Percentiles rank a stretch among this genome's conserved stretches.
Conservation (phyloP, 2,329 filamentous ascomycete genomes). For the Zasmidium angulare region DNA sequence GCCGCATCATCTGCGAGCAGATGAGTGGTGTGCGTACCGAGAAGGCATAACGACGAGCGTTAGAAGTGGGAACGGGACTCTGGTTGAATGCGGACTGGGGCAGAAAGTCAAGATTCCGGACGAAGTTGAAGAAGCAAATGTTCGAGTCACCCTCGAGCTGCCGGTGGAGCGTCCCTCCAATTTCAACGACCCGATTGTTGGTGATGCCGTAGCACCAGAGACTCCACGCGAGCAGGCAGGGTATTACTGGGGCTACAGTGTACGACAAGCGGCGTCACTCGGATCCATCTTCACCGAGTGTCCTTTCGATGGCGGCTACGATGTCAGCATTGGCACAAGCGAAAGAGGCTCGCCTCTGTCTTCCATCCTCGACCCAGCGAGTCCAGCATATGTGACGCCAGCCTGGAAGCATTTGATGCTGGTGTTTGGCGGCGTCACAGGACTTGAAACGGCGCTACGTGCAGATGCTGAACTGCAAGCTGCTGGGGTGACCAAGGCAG, state of each 20-base stretch:
- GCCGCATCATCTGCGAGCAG: constrained; percentile 74
- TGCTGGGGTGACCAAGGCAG: constrained; percentile 63
- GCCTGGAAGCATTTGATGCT: constrained; percentile 66
- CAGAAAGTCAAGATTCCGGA: constrained; percentile 54
- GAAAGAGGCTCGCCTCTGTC: constrained; percentile 61
- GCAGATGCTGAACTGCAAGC: constrained; percentile 59
- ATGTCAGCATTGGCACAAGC: constrained; percentile 79
- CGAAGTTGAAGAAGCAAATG: constrained; percentile 66
- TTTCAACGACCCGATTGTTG: constrained; percentile 12
- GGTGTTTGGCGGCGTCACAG: constrained; percentile 78
- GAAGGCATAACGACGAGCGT: constrained; percentile 66
- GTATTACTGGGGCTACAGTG: constrained; percentile 83
- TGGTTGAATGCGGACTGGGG: constrained; percentile 53
- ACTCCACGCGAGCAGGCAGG: constrained; percentile 71
- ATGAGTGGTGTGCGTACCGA: constrained; percentile 76
- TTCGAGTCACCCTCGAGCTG: constrained; percentile 72
- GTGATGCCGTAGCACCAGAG: constrained; percentile 58
- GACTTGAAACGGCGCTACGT: constrained; percentile 72
- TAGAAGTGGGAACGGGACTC: constrained; percentile 40
- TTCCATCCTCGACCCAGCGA: constrained; percentile 37
- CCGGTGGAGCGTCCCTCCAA: constrained; percentile 40
- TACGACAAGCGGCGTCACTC: constrained; percentile 65
- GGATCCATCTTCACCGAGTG: constrained; percentile 76
- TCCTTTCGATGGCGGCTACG: constrained; percentile 74
- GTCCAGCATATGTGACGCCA: constrained; percentile 45